These are phyloP conservation scores for Trichoderma koningii DNA, from an alignment of 2,329 filamentous ascomycete species.

Conservation along the genomic window DNA sequence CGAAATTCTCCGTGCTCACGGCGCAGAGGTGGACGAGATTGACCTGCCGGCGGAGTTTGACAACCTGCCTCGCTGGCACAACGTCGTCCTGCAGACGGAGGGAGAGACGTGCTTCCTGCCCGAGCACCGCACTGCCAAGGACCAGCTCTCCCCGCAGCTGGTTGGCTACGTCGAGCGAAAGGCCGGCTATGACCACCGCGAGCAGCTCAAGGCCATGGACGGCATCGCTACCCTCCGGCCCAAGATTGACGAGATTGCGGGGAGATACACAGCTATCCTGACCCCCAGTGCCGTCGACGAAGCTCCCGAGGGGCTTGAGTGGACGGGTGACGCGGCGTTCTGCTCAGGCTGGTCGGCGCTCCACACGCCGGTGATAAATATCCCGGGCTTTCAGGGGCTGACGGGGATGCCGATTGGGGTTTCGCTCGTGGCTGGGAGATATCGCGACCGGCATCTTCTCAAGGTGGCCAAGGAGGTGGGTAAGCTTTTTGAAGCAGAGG, in stretches of 20 bases:
- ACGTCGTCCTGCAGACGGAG: slow-evolving; percentile 52
- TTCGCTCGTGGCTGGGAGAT: slow-evolving; percentile 53
- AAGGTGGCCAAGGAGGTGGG: slow-evolving; percentile 45
- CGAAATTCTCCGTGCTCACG: slow-evolving; percentile 46
- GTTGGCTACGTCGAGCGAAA: slow-evolving; percentile 54
- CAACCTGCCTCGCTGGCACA: slow-evolving; percentile 54
- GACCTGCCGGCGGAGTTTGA: slow-evolving; percentile 53
- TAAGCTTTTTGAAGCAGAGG: slow-evolving; percentile 39
- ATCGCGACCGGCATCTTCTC: slow-evolving; percentile 49
- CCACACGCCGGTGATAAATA: slow-evolving; percentile 64
- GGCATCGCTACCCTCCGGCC: slow-evolving; percentile 55
- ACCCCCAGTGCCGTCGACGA: slow-evolving; percentile 62
- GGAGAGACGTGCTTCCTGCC: slow-evolving; percentile 55
- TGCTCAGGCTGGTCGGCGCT: slow-evolving; percentile 57
- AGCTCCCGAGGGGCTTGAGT: slow-evolving; percentile 54
- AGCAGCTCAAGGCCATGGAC: slow-evolving; percentile 57
- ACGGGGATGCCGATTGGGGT: slow-evolving; percentile 61
- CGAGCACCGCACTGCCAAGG: slow-evolving; percentile 53
- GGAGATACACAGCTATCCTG: slow-evolving; percentile 56
- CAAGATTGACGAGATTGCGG: slow-evolving; percentile 54
- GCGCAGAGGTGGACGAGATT: slow-evolving; percentile 59
- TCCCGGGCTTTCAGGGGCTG: slow-evolving; percentile 61
- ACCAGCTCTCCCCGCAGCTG: slow-evolving; percentile 49
- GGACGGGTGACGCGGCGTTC: slow-evolving; percentile 58
- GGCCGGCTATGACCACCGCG: slow-evolving; percentile 45